Evolutionary conservation across 208 protist species (phyloP).

Genomic region (Trypanosoma conorhini): DNA sequence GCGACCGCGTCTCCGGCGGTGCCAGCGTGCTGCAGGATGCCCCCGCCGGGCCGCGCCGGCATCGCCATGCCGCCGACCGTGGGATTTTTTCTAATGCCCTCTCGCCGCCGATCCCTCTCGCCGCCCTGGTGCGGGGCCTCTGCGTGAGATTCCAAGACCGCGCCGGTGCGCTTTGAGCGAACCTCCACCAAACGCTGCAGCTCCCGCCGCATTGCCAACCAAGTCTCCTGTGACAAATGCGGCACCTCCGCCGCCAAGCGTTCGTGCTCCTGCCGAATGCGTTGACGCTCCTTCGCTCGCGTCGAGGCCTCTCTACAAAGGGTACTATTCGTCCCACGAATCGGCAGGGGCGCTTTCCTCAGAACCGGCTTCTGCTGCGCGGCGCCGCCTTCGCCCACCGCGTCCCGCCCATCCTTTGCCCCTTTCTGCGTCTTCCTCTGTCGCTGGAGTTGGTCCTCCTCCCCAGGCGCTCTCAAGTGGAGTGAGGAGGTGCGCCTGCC

Average conservation of each 20-base stretch:
- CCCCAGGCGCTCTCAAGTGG: background rate
- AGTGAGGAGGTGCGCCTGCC: background rate
- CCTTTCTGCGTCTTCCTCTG: background rate
- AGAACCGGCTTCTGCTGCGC: background rate
- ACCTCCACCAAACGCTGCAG: slow-evolving; percentile 3
- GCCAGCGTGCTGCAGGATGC: no score
- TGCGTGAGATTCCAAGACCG: background rate
- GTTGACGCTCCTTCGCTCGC: slow-evolving; percentile 1
- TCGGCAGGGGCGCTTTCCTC: no score
- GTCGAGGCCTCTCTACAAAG: slow-evolving; percentile 1
- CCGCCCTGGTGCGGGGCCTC: background rate
- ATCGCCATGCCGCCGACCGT: no score
- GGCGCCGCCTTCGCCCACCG: background rate
- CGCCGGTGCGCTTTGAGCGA: slow-evolving; percentile 1
- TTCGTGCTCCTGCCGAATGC: slow-evolving; percentile 16
- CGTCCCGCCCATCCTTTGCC: background rate
- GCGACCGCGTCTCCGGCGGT: background rate
- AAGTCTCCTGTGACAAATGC: slow-evolving; percentile 1
- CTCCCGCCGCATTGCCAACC: slow-evolving; percentile 10
- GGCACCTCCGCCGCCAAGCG: slow-evolving; percentile 6
- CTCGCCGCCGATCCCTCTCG: background rate
- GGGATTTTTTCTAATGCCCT: background rate
- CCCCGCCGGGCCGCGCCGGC: no score
- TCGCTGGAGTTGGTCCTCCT: background rate
- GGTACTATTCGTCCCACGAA: slow-evolving; percentile 20